Evolutionary conservation across 345 rosid species (phyloP).

Genomic region (Sisymbrium altissimum): DNA sequence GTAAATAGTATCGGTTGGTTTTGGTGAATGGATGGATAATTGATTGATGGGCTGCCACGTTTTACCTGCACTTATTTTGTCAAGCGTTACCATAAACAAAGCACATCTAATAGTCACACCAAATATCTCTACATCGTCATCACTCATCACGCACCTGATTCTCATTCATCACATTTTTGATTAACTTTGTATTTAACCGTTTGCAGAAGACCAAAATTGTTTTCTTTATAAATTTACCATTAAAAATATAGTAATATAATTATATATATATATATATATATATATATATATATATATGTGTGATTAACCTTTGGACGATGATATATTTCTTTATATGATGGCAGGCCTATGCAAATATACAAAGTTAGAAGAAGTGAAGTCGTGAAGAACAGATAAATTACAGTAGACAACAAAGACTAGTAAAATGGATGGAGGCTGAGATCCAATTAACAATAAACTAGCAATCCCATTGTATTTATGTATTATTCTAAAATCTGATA

Average conservation of each 20-base stretch:
- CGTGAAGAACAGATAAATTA: too few species aligned
- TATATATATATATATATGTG: too few species aligned
- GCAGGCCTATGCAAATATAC: too few species aligned
- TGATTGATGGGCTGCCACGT: slow-evolving; percentile 3
- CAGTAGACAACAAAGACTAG: not conserved
- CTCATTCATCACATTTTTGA: not conserved
- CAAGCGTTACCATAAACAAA: not conserved
- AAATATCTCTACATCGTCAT: not conserved
- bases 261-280: too few species aligned
- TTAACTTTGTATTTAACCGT: not conserved
- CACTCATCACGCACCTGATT: not conserved
- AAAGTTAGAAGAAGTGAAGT: too few species aligned
- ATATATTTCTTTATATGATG: too few species aligned
- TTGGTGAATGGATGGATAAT: not conserved
- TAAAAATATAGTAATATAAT: not conserved
- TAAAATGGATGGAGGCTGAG: not conserved
- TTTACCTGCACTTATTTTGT: not conserved
- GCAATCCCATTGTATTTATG: not conserved
- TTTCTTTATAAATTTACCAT: too few species aligned
- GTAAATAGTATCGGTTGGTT: too few species aligned
- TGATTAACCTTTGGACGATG: too few species aligned
- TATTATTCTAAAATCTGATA: not conserved
- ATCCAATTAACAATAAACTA: not conserved
- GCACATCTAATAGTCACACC: not conserved
- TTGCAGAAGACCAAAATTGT: not conserved